These are phyloP conservation scores for Zopfochytrium polystomum DNA, from an alignment of 371 early-diverging fungal genomes.

Conservation along the genomic window DNA sequence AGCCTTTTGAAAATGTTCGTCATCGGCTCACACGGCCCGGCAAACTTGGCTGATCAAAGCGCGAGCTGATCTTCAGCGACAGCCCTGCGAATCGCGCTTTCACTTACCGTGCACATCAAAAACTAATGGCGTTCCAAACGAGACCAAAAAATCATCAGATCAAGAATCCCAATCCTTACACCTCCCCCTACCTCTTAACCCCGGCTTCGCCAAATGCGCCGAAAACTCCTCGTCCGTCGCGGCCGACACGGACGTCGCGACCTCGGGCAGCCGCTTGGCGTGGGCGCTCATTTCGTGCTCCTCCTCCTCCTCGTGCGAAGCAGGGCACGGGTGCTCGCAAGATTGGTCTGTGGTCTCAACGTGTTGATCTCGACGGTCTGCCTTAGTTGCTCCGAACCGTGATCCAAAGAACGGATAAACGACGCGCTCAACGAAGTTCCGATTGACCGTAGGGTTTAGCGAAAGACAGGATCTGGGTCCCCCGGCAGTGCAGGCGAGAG, in stretches of 20 bases:
- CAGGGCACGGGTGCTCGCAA: neutral
- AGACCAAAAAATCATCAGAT: neutral
- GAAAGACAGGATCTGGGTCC: neutral
- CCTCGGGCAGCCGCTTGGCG: slow-evolving; percentile 5
- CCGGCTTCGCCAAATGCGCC: neutral
- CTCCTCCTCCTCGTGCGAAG: neutral
- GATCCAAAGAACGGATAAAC: no score
- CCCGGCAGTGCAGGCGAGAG: neutral
- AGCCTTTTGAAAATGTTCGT: slow-evolving; percentile 49
- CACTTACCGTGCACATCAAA: slow-evolving; percentile 43
- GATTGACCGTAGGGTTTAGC: neutral
- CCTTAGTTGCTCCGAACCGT: neutral
- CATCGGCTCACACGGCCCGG: slow-evolving; percentile 58
- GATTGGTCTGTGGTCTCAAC: neutral
- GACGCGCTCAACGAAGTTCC: neutral
- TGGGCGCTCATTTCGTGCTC: slow-evolving; percentile 12
- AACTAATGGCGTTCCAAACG: slow-evolving; percentile 15
- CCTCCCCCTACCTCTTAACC: slow-evolving; percentile 1
- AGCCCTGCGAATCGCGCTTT: neutral
- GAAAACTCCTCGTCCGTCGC: neutral
- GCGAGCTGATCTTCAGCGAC: slow-evolving; percentile 1
- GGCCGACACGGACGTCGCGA: neutral
- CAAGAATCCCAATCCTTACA: neutral
- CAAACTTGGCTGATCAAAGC: slow-evolving; percentile 46
- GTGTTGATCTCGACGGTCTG: neutral